phyloP scores from a whole-genome alignment of 768 basidiomycete genomes.

The Suillus spraguei region DNA sequence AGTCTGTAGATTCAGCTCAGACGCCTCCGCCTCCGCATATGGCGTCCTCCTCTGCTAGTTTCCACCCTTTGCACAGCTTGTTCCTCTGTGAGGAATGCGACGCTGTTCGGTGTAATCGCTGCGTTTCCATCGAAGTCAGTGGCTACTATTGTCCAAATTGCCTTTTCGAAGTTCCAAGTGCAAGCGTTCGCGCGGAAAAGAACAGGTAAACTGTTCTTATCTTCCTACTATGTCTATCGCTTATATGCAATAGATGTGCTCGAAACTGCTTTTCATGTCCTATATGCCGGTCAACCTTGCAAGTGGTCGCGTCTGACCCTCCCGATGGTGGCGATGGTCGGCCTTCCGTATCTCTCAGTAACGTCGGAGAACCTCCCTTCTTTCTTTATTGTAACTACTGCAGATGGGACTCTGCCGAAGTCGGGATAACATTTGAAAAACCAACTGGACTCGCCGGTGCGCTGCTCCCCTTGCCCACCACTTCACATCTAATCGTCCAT shows the following conservation, averaged over 20 bases:
- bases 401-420: slow-evolving; percentile 91
- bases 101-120: slow-evolving; percentile 89
- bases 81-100: slow-evolving; percentile 99
- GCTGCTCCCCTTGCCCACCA: slow-evolving; percentile 21
- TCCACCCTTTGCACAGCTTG: slow-evolving; percentile 81
- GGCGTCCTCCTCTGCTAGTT: slow-evolving; percentile 75
- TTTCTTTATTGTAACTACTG: slow-evolving; percentile 91
- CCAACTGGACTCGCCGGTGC: slow-evolving; percentile 92
- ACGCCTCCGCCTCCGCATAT: slow-evolving; percentile 73
- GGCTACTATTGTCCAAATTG: slow-evolving; percentile 99
- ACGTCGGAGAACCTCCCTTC: slow-evolving; percentile 86
- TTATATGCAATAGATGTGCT: slow-evolving; percentile 70
- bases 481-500: slow-evolving; percentile 10
- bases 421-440: slow-evolving; percentile 94
- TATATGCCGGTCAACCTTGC: slow-evolving; percentile 85
- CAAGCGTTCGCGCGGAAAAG: slow-evolving; percentile 97
- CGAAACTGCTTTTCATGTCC: slow-evolving; percentile 98
- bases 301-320: slow-evolving; percentile 90
- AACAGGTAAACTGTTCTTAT: slow-evolving; percentile 63
- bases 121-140: slow-evolving; percentile 91
- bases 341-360: slow-evolving; percentile 51
- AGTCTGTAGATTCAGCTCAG: slow-evolving; percentile 45
- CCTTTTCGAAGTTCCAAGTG: slow-evolving; percentile 96
- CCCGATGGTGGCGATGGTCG: slow-evolving; percentile 59
- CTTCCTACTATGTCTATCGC: slow-evolving; percentile 1